These are phyloP conservation scores for Dioscorea cayenensis DNA, from an alignment of 116 monocot species.

Conservation along the genomic window DNA sequence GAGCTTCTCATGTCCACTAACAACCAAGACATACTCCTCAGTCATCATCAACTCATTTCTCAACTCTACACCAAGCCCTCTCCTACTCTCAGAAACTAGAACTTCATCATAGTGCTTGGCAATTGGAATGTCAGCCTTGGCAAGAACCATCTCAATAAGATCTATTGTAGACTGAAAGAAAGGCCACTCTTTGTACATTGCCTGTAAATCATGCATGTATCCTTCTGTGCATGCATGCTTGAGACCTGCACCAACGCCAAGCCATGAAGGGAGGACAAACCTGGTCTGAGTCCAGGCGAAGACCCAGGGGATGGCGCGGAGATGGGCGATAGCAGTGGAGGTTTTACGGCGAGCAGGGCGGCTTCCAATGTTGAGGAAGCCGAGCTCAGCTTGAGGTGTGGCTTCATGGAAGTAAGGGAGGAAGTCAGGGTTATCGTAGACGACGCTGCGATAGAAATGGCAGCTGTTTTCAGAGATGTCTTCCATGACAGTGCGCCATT, in stretches of 20 bases:
- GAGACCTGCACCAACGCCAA: constrained; percentile 72
- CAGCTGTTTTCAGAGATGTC: constrained; percentile 80
- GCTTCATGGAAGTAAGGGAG: constrained; percentile 85
- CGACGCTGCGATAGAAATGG: constrained; percentile 48
- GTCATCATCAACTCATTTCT: constrained; percentile 48
- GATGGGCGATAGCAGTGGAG: constrained; percentile 59
- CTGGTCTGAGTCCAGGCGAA: constrained; percentile 96
- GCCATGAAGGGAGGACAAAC: constrained; percentile 87
- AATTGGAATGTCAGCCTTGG: constrained; percentile 71
- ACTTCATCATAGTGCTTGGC: constrained; percentile 75
- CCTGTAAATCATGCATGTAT: constrained; percentile 43
- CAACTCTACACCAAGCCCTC: constrained; percentile 45
- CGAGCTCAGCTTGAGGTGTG: constrained; percentile 84
- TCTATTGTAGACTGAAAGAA: constrained; percentile 82
- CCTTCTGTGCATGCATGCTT: constrained; percentile 60
- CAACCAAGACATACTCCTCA: constrained; percentile 49
- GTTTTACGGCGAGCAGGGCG: constrained; percentile 67
- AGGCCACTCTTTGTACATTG: constrained; percentile 95
- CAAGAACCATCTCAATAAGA: constrained; percentile 89
- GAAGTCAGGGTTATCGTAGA: constrained; percentile 81
- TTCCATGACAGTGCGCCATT: constrained; percentile 84
- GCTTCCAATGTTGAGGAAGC: constrained; percentile 85
- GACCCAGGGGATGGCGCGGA: constrained; percentile 91
- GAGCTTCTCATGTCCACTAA: constrained; percentile 68
- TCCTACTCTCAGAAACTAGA: constrained; percentile 45